A percentile compares a stretch with the other conserved stretches of the same genome.
phyloP scores from a whole-genome alignment of 129 eudicot genomes.

The Flaveria trinervia region DNA sequence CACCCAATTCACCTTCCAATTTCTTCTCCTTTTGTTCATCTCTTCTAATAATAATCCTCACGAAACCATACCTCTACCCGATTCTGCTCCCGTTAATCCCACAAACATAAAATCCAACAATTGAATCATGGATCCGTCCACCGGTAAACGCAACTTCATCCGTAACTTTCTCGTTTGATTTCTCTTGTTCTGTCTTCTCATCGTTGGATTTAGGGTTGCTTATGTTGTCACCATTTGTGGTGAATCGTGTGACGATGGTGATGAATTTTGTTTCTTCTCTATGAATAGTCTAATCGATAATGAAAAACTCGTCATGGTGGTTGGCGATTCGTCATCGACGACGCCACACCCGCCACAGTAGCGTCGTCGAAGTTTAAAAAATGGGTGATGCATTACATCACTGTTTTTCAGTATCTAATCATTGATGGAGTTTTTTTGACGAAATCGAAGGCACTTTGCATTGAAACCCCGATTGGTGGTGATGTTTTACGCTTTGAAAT shows the following conservation, averaged over 20 bases:
- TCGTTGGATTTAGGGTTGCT: too few relatives aligned
- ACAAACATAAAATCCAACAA: too few relatives aligned
- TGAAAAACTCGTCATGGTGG: conserved; percentile 37
- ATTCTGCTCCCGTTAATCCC: too few relatives aligned
- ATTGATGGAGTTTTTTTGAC: conserved; percentile 59
- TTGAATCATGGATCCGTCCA: too few relatives aligned
- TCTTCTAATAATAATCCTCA: too few relatives aligned
- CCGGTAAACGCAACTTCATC: too few relatives aligned
- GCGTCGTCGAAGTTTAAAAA: conserved; percentile 53
- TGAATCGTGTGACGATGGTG: too few relatives aligned
- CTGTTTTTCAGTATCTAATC: conserved; percentile 66
- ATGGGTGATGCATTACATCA: conserved; percentile 49
- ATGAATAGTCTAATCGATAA: conserved; percentile 37
- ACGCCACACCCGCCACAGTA: conserved; percentile 23
- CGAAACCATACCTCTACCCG: too few relatives aligned
- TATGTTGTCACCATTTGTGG: too few relatives aligned
- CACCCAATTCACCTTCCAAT: neutral
- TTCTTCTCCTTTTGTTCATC: too few relatives aligned
- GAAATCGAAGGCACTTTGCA: conserved; percentile 59
- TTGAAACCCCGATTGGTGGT: conserved; percentile 57
- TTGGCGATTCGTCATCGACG: conserved; percentile 38
- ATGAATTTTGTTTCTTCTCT: conserved; percentile 72
- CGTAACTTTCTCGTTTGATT: too few relatives aligned
- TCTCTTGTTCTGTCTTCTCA: too few relatives aligned
- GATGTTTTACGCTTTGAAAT: conserved; percentile 79